Conservation (phyloP, 805 yeast genomes). For the Metschnikowia anglica region DNA sequence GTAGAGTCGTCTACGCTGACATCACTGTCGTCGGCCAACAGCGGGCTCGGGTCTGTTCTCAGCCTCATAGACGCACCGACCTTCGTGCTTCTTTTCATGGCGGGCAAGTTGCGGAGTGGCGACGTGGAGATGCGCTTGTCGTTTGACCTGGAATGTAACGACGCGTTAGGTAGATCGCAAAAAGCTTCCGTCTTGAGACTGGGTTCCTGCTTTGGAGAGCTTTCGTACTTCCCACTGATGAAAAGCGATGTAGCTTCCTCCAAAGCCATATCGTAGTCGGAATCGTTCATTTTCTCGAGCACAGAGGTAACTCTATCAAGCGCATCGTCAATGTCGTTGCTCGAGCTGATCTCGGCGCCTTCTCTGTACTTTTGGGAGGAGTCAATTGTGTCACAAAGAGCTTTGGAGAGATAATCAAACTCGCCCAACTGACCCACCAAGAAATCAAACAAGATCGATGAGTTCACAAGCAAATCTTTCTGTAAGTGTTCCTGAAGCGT, state of each 20-base stretch:
- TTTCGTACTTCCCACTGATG: slow-evolving; percentile 20
- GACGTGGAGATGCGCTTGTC: slow-evolving; percentile 26
- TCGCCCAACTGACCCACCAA: slow-evolving; percentile 29
- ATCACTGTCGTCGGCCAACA: slow-evolving; percentile 27
- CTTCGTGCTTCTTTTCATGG: slow-evolving; percentile 8
- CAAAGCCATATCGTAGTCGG: slow-evolving; percentile 35
- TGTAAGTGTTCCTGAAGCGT: slow-evolving; percentile 50
- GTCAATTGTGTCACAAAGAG: slow-evolving; percentile 6
- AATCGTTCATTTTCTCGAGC: slow-evolving; percentile 14
- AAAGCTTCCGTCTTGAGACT: neutral
- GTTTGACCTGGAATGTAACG: neutral
- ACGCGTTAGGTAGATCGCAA: neutral
- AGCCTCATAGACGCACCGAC: neutral
- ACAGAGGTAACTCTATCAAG: slow-evolving; percentile 6
- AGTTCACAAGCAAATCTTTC: slow-evolving; percentile 52
- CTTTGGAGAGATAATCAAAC: slow-evolving; percentile 13
- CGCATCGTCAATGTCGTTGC: neutral
- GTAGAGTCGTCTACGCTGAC: slow-evolving; percentile 31
- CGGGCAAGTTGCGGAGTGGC: slow-evolving; percentile 22
- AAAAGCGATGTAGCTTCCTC: slow-evolving; percentile 32
- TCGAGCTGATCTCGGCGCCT: neutral
- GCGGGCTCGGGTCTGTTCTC: neutral
- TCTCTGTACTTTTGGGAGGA: slow-evolving; percentile 1
- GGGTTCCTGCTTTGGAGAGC: neutral
- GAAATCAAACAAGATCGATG: slow-evolving; percentile 57